Base-by-base conservation (phyloP, 2,329 filamentous ascomycete genomes). In the Fusarium pseudonygamai region DNA sequence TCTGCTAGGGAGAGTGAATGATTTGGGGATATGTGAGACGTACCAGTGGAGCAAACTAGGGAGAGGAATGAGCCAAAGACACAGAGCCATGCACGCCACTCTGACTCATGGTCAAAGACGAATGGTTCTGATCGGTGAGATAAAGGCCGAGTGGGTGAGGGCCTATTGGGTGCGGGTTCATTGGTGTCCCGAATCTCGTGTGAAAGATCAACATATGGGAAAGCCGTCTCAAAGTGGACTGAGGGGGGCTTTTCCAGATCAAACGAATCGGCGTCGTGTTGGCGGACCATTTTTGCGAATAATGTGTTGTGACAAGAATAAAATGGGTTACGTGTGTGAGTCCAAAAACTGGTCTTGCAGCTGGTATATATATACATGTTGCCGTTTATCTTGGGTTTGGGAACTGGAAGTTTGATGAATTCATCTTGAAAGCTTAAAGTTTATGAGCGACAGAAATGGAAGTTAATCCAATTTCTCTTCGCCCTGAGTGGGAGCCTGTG, bases 1-100 rank as follows among this genome's bases (percentile, higher is more conserved):
- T 32, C 13, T 32, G 32, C 32, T 14, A 14, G 32, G 32, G 6
- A 10, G 46, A 30, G 20, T 15, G 3, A 15, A 24, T 12, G 24
- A 28, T 10, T 7, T 11, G 16, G 30, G 47, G 16, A 14, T 9
- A 5, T 26, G 32, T 4, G 10, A 53, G 10, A n/a, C 50, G 14
- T 28, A 53, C 50, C 50, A 22, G 50, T 1, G 3, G 34, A 75
- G 26, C 60, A 62, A 5, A 72, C 58, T 0, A 75, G 61, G 14
- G 74, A 75, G 18, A 75, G 26, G 7, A 75, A 22, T 6, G 72
- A 72, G 5, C 65, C 72, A 4, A 72, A 15, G 12, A 75, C 71
- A 24, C 71, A 75, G 7, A 49, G 22, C 71, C 69, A 70, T 3
- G 67, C 71, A 6, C 71, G 55, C 6, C 49, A 18, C 16, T 69